phyloP scores from a whole-genome alignment of 1,284 basidiomycete species.

The Malassezia psittaci region DNA sequence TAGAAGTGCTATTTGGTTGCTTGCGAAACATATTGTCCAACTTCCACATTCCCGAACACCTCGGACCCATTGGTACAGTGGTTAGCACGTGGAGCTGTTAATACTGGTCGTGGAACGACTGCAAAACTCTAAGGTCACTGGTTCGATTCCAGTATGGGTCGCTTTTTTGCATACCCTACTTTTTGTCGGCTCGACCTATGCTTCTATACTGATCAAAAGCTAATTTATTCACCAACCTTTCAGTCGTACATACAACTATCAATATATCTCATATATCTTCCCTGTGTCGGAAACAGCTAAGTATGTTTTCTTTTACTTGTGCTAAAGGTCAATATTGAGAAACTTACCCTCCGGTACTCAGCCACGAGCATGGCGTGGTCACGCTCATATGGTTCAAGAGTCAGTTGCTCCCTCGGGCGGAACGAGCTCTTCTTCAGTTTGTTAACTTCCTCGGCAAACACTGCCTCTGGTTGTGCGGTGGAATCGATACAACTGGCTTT shows the following conservation, averaged over 20 bases:
- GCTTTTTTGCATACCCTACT: conserved; percentile 2
- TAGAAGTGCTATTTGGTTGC: not conserved
- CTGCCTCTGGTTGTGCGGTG: conserved; percentile 74
- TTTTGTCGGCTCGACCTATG: not conserved
- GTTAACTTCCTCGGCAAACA: conserved; percentile 83
- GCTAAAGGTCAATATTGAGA: not conserved
- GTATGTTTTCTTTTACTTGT: not conserved
- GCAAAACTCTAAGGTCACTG: conserved; percentile 22
- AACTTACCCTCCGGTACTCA: conserved; percentile 37
- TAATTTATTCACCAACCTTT: too few species aligned
- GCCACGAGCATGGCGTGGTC: conserved; percentile 46
- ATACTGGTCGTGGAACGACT: conserved; percentile 16
- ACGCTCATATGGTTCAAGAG: conserved; percentile 52
- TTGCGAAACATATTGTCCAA: not conserved
- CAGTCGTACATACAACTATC: too few species aligned
- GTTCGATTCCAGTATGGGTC: conserved; percentile 22
- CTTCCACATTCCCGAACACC: not conserved
- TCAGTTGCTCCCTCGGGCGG: conserved; percentile 76
- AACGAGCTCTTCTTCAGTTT: conserved; percentile 59
- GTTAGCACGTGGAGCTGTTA: conserved; percentile 24
- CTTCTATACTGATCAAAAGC: too few species aligned
- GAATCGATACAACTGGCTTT: conserved; percentile 99
- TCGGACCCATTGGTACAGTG: conserved; percentile 21
- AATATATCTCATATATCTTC: too few species aligned
- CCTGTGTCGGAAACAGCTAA: too few species aligned